Conservation (phyloP, 305 asterid species). For the Solanum hybrid region DNA sequence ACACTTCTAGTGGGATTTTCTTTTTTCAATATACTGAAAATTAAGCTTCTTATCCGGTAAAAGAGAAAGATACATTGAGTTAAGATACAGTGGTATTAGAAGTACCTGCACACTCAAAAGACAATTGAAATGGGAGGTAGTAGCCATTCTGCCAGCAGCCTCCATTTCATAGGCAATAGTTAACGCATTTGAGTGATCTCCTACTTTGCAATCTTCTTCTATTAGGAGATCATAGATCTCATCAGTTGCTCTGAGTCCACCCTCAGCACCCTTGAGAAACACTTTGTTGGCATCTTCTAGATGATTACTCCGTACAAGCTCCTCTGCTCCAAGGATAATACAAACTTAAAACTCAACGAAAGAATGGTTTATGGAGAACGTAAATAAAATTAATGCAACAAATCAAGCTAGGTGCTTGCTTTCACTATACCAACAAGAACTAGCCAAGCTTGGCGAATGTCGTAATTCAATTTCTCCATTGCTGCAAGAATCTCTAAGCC, state of each 20-base stretch:
- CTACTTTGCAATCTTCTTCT: constrained; percentile 85
- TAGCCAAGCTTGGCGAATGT: constrained; percentile 92
- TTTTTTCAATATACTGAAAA: neutral
- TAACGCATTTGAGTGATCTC: constrained; percentile 95
- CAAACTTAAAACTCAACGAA: constrained; percentile 8
- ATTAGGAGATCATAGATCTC: constrained; percentile 88
- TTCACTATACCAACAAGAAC: constrained; percentile 76
- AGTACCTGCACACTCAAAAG: constrained; percentile 91
- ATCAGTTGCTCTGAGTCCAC: constrained; percentile 96
- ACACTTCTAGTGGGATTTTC: neutral
- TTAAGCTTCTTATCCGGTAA: neutral
- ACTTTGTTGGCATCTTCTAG: constrained; percentile 89
- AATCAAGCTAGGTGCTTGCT: constrained; percentile 17
- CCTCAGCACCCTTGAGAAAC: constrained; percentile 85
- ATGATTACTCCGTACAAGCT: constrained; percentile 72
- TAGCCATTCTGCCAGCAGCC: constrained; percentile 98
- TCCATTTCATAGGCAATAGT: constrained; percentile 99
- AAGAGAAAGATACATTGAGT: neutral
- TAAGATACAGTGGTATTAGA: neutral
- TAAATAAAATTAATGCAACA: constrained; percentile 9
- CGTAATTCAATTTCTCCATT: constrained; percentile 89
- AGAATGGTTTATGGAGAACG: constrained; percentile 8
- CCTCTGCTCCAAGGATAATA: constrained; percentile 56
- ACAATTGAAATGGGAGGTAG: constrained; percentile 96
- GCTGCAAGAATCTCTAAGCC: constrained; percentile 95